A percentile compares a stretch with the other conserved stretches of the same genome.
phyloP scores from a whole-genome alignment of 2,329 filamentous ascomycete species.

The Diaporthe citri region DNA sequence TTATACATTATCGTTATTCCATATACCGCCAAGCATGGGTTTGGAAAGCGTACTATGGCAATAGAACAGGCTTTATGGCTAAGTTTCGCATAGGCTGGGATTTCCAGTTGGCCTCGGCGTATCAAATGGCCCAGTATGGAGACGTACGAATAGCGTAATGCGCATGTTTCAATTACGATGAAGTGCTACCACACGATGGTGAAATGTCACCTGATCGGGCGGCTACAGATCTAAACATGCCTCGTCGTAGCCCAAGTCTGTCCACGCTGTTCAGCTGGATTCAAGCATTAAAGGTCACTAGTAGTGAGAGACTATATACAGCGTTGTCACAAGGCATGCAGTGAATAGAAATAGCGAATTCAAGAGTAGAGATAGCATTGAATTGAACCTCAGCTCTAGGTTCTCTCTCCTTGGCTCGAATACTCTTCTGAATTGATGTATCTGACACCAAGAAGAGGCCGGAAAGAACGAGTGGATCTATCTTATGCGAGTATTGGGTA shows the following conservation, averaged over 20 bases:
- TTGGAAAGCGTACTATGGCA: background rate
- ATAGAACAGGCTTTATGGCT: background rate
- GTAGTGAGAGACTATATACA: background rate
- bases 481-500: background rate
- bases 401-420: background rate
- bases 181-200: background rate
- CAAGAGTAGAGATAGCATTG: background rate
- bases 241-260: background rate
- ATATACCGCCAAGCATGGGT: background rate
- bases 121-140: conserved; percentile 1
- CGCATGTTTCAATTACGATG: background rate
- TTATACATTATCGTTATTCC: background rate
- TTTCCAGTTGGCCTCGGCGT: background rate
- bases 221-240: background rate
- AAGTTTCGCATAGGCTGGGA: conserved; percentile 18
- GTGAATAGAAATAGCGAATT: background rate
- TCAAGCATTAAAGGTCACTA: background rate
- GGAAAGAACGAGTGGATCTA: background rate
- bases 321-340: background rate
- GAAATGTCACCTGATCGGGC: background rate
- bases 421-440: background rate
- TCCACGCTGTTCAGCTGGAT: too few relatives aligned
- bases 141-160: conserved; percentile 1
- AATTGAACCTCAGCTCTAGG: background rate
- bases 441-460: background rate